Conservation (phyloP, 179 eudicot species). For the Carnegiea gigantea region DNA sequence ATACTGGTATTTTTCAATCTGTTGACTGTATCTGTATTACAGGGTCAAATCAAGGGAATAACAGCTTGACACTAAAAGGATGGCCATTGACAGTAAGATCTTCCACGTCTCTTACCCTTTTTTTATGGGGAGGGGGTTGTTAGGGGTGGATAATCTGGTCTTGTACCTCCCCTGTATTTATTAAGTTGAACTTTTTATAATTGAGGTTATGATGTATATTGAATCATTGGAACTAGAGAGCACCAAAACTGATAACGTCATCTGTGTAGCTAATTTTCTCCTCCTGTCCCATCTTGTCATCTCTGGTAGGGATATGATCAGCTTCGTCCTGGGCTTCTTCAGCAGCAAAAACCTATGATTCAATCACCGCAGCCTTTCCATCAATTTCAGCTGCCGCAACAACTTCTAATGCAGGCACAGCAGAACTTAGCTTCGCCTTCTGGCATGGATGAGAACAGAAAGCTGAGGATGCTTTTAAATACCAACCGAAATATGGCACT, state of each 20-base stretch:
- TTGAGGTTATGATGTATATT: too few relatives aligned
- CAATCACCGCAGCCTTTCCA: conserved; percentile 45
- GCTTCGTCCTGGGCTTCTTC: conserved; percentile 39
- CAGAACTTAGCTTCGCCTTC: conserved; percentile 39
- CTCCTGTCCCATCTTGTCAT: not conserved
- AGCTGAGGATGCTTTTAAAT: conserved; percentile 36
- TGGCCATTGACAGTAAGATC: conserved; percentile 53
- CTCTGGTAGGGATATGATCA: conserved; percentile 37
- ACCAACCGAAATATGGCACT: conserved; percentile 38
- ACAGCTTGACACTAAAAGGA: conserved; percentile 50
- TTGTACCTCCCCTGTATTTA: not conserved
- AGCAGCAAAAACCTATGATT: conserved; percentile 41
- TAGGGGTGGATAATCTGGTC: too few relatives aligned
- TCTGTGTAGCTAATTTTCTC: not conserved
- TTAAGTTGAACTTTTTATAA: not conserved
- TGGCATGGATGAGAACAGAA: conserved; percentile 37
- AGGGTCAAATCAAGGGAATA: conserved; percentile 49
- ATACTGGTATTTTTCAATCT: not conserved
- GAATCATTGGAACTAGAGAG: not conserved
- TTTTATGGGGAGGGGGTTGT: too few relatives aligned
- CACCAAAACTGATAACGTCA: not conserved
- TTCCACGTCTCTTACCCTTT: not conserved
- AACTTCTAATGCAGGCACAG: conserved; percentile 28
- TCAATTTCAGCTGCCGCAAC: conserved; percentile 40
- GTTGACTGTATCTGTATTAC: conserved; percentile 22